Evolutionary conservation across 208 protist species (phyloP).

Genomic region (Eutreptiella sp.): DNA sequence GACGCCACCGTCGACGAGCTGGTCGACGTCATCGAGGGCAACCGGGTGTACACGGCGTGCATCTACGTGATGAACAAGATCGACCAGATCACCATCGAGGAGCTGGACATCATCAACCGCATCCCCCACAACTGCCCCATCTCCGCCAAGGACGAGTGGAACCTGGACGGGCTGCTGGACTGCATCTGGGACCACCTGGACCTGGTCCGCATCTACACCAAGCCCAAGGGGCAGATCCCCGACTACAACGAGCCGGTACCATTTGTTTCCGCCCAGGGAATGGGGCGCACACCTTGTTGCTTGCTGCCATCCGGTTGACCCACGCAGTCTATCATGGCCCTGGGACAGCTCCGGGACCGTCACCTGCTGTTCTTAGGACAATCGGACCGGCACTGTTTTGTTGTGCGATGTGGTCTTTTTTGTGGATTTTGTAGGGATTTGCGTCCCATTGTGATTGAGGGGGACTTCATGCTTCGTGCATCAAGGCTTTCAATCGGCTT

Average conservation of each 20-base stretch:
- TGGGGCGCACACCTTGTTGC: no score
- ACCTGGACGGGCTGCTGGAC: conserved; percentile 95
- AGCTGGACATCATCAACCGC: conserved; percentile 89
- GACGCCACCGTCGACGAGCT: conserved; percentile 93
- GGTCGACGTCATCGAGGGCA: conserved; percentile 96
- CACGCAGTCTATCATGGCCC: no score
- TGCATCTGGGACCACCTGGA: conserved; percentile 96
- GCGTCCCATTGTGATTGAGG: no score
- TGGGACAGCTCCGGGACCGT: no score
- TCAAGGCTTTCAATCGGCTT: no score
- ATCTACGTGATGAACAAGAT: conserved; percentile 98
- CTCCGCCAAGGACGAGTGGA: conserved; percentile 92
- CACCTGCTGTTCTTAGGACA: no score
- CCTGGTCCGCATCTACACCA: conserved; percentile 96
- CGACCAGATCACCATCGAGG: conserved; percentile 95
- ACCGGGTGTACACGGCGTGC: conserved; percentile 88
- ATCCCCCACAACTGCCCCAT: conserved; percentile 94
- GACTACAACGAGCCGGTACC: conserved; percentile 96
- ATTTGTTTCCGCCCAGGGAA: no score
- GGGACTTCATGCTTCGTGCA: no score
- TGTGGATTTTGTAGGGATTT: no score
- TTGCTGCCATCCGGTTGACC: no score
- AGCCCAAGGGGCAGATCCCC: conserved; percentile 91
- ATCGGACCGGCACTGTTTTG: no score
- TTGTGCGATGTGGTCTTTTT: no score